Evolutionary conservation across 2,329 filamentous ascomycete genomes (phyloP), one percentile per base, ranked within the genome.

Genomic region (Blastomyces gilchristii): DNA sequence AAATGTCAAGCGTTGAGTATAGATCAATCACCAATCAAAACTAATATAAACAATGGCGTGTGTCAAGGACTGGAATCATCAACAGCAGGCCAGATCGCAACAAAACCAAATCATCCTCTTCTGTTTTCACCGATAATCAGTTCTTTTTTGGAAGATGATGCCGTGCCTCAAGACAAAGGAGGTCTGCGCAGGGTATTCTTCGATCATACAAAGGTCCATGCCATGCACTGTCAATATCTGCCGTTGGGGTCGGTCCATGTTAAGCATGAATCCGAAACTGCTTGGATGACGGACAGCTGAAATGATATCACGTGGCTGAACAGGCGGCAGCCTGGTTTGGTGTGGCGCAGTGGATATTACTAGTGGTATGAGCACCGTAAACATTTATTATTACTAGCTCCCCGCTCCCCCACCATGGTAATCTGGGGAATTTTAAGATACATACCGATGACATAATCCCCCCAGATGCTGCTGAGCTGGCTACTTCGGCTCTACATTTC

Each of bases 301-400:
- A 31, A 59, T 47, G 25, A 49, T 59, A 49, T 59, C 57, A 59
- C 57, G 57, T 59, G 57, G 41, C 57, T 49, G 6, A 37, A n/a
- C 1, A 0, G 2, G 53, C n/a, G 2, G n/a, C 31, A 57, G 11
- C 18, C 12, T 57, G 16, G 6, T 9, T 7, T 28, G 22, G 6
- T 34, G 54, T 57, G 37, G 37, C 37, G 50, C 50, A 53, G 28
- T 1, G 8, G 0, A 37, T 18, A 28, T 50, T 18, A n/a, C 47
- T 37, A 37, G 34, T 37, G 34, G 41, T 43, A 43, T 6, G 14
- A 1, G 14, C 18, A 18, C 6, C 41, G 41, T 43, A 43, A 28
- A 28, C 28, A 28, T 22, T 22, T 22, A 45, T 3, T 16, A 5
- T 7, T 45, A n/a, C 43, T 7, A 18, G 43, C 7, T 18, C 16